Base-by-base conservation (phyloP, 2,329 filamentous ascomycete genomes). In the Lizonia empirigonia region DNA sequence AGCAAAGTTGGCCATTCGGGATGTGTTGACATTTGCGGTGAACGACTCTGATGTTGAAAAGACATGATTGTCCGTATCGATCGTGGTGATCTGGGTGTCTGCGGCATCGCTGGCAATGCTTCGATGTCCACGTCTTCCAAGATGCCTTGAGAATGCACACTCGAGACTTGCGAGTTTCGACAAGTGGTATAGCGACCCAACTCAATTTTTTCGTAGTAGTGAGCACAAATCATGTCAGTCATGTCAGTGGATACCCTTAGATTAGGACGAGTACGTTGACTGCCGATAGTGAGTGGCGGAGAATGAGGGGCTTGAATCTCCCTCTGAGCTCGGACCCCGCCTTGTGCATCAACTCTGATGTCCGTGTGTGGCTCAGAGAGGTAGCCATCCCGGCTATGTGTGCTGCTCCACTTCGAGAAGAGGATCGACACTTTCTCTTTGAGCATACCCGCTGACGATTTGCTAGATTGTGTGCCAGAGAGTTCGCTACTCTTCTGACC, bases 151-250 rank as follows among this genome's bases (percentile, higher is more conserved):
- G 54, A 56, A n/a, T 52, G 26, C 10, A 49, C 30, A 26, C 48
- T 62, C 3, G 50, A 55, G 7, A 45, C 18, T 10, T 27, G 37
- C 5, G 60, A 62, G 22, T 53, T 58, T 10, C 35, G 40, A 10
- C 44, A 46, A 2, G 57, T 58, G 2, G 59, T 58, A 38, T 46
- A 60, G 19, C 38, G 52, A 2, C 65, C 65, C 23, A 69, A 30
- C 32, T 68, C 64, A 3, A 68, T 64, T 16, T 67, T 64, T 2
- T 63, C 54, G 35, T 62, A 63, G 37, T 59, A 57, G 4, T 42
- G 53, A n/a, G 56, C 55, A 19, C 47, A 60, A 9, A 62, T 42
- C 29, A 57, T 47, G 19, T 63, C 53, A 1, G 46, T 47, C 2
- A 60, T 60, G n/a, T 55, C 58, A 9, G 38, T 32, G 15, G 58